Conservation (phyloP, 2,329 filamentous ascomycete genomes). For the Diaporthe ilicicola region DNA sequence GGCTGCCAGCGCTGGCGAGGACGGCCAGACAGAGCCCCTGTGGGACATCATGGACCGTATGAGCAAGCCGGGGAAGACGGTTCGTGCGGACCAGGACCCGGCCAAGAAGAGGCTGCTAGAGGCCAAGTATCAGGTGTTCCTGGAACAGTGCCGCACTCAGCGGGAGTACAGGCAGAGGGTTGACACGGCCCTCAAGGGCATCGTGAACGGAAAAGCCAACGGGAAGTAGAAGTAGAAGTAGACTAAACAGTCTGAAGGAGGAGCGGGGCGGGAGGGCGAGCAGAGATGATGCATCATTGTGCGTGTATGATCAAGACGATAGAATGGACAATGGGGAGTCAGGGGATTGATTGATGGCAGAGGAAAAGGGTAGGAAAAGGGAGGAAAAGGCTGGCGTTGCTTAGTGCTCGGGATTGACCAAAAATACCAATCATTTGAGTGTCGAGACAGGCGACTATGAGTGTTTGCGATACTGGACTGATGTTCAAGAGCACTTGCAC, state of each 20-base stretch:
- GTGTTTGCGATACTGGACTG: too few species aligned
- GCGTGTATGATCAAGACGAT: background rate
- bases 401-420: background rate
- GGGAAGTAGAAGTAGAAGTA: slow-evolving; percentile 39
- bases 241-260: background rate
- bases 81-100: slow-evolving; percentile 76
- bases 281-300: background rate
- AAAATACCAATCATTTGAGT: background rate
- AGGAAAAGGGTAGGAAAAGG: background rate
- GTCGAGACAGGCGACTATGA: too few species aligned
- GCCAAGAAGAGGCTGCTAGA: slow-evolving; percentile 82
- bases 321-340: background rate
- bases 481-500: background rate
- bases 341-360: background rate
- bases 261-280: too few species aligned
- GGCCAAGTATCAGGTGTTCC: slow-evolving; percentile 94
- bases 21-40: slow-evolving; percentile 83
- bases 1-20: slow-evolving; percentile 83
- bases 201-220: background rate
- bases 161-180: slow-evolving; percentile 82
- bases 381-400: background rate
- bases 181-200: slow-evolving; percentile 64
- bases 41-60: slow-evolving; percentile 99
- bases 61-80: slow-evolving; percentile 89
- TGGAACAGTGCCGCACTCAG: slow-evolving; percentile 90